A percentile compares a stretch with the other conserved stretches of the same genome.
These are phyloP conservation scores for Emericellopsis atlantica DNA, from an alignment of 2,329 filamentous ascomycete species.

Conservation along the genomic window DNA sequence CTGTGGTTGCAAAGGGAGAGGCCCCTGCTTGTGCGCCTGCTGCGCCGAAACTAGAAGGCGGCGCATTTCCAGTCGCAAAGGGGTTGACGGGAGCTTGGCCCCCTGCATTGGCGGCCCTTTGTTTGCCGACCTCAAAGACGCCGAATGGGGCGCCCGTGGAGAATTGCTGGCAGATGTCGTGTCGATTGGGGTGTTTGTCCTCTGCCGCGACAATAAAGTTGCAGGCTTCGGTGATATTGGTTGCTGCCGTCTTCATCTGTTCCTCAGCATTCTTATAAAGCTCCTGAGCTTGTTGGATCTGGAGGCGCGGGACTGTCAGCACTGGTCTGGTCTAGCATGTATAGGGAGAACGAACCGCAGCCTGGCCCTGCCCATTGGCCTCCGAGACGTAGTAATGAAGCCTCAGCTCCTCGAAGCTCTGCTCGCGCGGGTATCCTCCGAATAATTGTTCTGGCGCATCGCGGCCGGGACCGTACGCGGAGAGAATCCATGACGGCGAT, in stretches of 20 bases:
- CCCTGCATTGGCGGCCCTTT: conserved; percentile 3
- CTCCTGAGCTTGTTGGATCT: conserved; percentile 48
- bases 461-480: conserved; percentile 67
- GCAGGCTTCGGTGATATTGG: conserved; percentile 59
- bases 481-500: conserved; percentile 73
- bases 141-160: conserved; percentile 29
- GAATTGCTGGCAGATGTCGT: conserved; percentile 45
- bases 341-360: conserved; percentile 28
- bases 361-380: conserved; percentile 45
- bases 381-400: conserved; percentile 54
- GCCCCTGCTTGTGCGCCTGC: neutral
- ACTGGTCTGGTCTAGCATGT: neutral
- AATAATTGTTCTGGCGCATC: conserved; percentile 75
- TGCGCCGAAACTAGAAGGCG: too few species aligned
- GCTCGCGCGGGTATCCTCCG: conserved; percentile 65
- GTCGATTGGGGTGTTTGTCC: conserved; percentile 63
- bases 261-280: conserved; percentile 53
- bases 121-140: conserved; percentile 27
- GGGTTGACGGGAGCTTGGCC: conserved; percentile 5
- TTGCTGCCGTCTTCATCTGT: conserved; percentile 60
- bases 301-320: conserved; percentile 7
- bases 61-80: neutral
- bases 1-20: conserved; percentile 17
- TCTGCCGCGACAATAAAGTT: conserved; percentile 54
- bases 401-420: conserved; percentile 80